phyloP scores from a whole-genome alignment of 116 monocot species.

The Thalassia testudinum region DNA sequence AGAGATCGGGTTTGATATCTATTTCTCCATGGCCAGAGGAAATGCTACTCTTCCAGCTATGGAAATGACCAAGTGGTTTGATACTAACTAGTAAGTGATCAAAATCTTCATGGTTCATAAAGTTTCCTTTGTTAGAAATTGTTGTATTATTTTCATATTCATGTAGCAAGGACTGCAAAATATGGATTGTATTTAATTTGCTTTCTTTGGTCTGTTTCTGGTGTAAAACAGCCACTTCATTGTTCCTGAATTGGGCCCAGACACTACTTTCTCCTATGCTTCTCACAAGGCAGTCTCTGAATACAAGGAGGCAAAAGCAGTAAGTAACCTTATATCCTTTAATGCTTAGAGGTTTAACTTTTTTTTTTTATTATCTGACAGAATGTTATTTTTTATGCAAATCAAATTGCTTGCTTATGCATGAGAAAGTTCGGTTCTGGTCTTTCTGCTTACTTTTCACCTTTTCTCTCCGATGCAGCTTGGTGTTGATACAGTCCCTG shows the following conservation, averaged over 20 bases:
- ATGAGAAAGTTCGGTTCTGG: background rate
- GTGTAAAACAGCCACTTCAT: conserved; percentile 59
- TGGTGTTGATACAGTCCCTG: conserved; percentile 38
- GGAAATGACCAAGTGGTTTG: conserved; percentile 86
- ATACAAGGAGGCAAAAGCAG: conserved; percentile 71
- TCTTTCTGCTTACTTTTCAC: background rate
- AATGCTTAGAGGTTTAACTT: too few species aligned
- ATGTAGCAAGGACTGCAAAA: background rate
- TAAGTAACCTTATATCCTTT: conserved; percentile 14
- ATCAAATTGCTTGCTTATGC: background rate
- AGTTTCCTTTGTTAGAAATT: background rate
- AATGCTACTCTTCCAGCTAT: conserved; percentile 64
- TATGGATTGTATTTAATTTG: background rate
- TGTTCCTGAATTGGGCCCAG: conserved; percentile 55
- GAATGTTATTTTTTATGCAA: background rate
- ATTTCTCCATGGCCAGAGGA: conserved; percentile 71
- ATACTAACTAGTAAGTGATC: conserved; percentile 63
- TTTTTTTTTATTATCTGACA: too few species aligned
- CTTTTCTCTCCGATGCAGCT: conserved; percentile 16
- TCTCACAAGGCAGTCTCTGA: conserved; percentile 68
- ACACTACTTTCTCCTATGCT: conserved; percentile 44
- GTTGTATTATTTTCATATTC: background rate
- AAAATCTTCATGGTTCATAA: background rate
- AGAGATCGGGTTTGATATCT: conserved; percentile 52
- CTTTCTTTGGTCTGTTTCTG: background rate